A percentile compares a stretch with the other conserved stretches of the same genome.
Evolutionary conservation across 768 basidiomycete genomes (phyloP).

Genomic region (Tricholoma sp.): DNA sequence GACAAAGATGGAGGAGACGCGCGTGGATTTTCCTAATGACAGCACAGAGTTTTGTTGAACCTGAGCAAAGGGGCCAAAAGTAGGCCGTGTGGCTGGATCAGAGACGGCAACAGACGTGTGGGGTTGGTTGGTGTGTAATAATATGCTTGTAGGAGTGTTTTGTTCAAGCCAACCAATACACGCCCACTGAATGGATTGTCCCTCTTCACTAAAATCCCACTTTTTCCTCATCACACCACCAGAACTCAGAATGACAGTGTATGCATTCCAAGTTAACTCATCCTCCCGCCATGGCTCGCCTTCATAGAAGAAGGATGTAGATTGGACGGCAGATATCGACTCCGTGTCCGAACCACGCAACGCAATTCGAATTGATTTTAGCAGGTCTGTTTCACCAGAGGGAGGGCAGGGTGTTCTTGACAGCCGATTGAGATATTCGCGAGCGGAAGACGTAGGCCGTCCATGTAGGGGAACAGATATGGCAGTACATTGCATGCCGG

Average conservation of each 20-base stretch:
- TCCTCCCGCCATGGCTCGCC: slow-evolving; percentile 45
- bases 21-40: slow-evolving; percentile 30
- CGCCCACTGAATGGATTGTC: slow-evolving; percentile 71
- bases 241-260: slow-evolving; percentile 55
- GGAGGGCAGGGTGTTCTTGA: slow-evolving; percentile 15
- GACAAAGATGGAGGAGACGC: slow-evolving; percentile 63
- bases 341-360: slow-evolving; percentile 50
- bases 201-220: slow-evolving; percentile 72
- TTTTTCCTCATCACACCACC: slow-evolving; percentile 67
- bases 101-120: slow-evolving; percentile 28
- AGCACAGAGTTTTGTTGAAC: slow-evolving; percentile 35
- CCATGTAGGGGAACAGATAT: slow-evolving; percentile 39
- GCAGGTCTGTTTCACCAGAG: slow-evolving; percentile 25
- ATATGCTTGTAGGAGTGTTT: slow-evolving; percentile 21
- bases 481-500: slow-evolving; percentile 5
- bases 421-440: slow-evolving; percentile 32
- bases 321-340: slow-evolving; percentile 35
- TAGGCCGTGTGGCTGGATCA: slow-evolving; percentile 29
- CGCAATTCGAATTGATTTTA: slow-evolving; percentile 54
- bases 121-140: slow-evolving; percentile 25
- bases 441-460: slow-evolving; percentile 38
- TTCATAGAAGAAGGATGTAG: slow-evolving; percentile 33
- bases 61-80: slow-evolving; percentile 52
- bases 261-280: slow-evolving; percentile 67
- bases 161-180: slow-evolving; percentile 74